Conservation (phyloP, 1,284 basidiomycete species). For the Trichosporon faecale region DNA sequence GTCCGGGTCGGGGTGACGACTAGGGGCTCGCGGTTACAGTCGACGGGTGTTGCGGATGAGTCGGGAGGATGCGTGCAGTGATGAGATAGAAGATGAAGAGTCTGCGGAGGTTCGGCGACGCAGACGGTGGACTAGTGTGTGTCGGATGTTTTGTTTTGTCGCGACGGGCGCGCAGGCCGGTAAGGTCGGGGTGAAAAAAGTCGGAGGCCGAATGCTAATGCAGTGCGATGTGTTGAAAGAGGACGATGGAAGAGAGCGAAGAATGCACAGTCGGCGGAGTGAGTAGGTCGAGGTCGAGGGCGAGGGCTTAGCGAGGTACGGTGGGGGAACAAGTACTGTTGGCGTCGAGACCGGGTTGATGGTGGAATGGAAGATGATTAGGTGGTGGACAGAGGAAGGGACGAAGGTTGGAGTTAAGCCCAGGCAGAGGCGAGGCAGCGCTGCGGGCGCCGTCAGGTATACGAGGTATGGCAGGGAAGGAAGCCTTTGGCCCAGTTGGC, state of each 20-base stretch:
- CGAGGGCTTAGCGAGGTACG: not conserved
- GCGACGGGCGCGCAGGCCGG: not conserved
- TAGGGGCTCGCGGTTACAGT: not conserved
- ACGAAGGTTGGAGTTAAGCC: slow-evolving; percentile 1
- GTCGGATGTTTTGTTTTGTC: not conserved
- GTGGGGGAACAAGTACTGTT: not conserved
- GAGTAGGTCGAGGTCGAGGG: not conserved
- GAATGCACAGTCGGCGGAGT: not conserved
- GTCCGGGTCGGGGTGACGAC: not conserved
- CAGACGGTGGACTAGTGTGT: not conserved
- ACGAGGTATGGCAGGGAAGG: not conserved
- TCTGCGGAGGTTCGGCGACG: not conserved
- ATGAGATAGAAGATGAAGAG: not conserved
- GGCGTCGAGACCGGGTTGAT: not conserved
- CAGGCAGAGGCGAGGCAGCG: not conserved
- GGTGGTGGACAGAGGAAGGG: slow-evolving; percentile 1
- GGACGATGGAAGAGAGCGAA: not conserved
- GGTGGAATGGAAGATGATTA: not conserved
- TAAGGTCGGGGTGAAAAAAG: not conserved
- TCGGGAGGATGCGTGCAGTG: not conserved
- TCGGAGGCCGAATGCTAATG: not conserved
- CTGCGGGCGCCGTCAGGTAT: not conserved
- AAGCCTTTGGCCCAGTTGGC: not conserved
- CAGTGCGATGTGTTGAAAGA: not conserved
- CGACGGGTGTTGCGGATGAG: not conserved